Conservation (phyloP, 768 basidiomycete genomes). For the Russula vinacea region DNA sequence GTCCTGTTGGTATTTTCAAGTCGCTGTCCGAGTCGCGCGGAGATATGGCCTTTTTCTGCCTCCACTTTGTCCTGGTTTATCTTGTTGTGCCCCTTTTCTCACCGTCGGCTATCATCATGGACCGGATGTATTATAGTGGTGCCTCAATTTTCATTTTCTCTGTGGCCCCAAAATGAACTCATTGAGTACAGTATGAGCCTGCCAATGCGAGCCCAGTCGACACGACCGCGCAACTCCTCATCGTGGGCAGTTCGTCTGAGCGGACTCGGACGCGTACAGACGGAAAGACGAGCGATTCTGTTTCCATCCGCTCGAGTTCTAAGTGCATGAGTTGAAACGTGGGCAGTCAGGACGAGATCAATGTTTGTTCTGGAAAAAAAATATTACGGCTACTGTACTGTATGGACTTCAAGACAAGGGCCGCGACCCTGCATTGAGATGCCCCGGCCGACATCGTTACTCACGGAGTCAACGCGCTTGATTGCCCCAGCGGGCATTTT, state of each 20-base stretch:
- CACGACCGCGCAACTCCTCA: constrained; percentile 39
- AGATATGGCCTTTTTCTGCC: no score
- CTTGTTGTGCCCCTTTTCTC: no score
- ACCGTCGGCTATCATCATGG: no score
- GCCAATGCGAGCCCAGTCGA: no score
- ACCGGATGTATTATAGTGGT: no score
- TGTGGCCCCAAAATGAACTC: no score
- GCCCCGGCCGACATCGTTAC: background rate
- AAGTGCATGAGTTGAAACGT: constrained; percentile 35
- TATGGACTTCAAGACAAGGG: constrained; percentile 50
- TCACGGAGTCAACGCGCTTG: constrained; percentile 25
- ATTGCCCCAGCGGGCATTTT: constrained; percentile 26
- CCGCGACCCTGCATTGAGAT: constrained; percentile 31
- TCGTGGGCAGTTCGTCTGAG: constrained; percentile 37
- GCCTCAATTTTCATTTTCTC: no score
- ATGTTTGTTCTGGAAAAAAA: constrained; percentile 40
- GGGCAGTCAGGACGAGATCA: background rate
- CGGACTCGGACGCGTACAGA: background rate
- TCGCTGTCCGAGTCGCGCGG: no score
- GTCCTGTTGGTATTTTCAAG: no score
- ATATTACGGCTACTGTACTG: constrained; percentile 40
- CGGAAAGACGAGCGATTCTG: constrained; percentile 35
- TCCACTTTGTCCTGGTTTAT: no score
- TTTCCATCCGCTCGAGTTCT: constrained; percentile 41
- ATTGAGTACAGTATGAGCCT: no score